Conservation (phyloP, 1,284 basidiomycete species). For the Cystobasidium slooffiae region DNA sequence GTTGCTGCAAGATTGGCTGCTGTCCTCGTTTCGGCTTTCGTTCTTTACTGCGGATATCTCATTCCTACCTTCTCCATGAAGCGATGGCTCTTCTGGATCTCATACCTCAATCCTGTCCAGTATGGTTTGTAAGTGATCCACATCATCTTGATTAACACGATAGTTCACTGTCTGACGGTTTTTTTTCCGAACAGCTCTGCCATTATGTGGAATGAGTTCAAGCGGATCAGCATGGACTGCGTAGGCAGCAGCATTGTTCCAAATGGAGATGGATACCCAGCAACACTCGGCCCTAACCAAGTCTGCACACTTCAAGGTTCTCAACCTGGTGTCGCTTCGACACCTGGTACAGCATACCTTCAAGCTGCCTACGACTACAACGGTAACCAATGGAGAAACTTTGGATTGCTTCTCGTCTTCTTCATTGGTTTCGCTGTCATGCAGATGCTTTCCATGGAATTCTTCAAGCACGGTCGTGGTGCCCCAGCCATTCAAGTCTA, state of each 20-base stretch:
- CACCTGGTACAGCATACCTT: constrained; percentile 57
- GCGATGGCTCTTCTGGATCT: constrained; percentile 81
- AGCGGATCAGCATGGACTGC: constrained; percentile 63
- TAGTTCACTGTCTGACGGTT: too few relatives aligned
- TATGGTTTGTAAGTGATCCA: constrained; percentile 85
- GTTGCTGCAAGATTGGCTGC: constrained; percentile 62
- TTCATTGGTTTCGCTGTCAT: constrained; percentile 55
- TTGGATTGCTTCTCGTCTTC: constrained; percentile 59
- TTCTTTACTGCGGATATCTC: constrained; percentile 56
- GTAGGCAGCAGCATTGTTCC: constrained; percentile 73
- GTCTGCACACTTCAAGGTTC: constrained; percentile 56
- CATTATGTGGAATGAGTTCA: constrained; percentile 51
- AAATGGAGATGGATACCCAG: constrained; percentile 34
- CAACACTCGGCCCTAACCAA: constrained; percentile 44
- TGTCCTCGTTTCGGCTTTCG: constrained; percentile 61
- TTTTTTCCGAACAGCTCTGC: constrained; percentile 23
- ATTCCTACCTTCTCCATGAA: constrained; percentile 72
- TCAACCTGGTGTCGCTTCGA: constrained; percentile 54
- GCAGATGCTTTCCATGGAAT: constrained; percentile 48
- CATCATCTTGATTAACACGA: too few relatives aligned
- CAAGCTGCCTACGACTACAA: constrained; percentile 57
- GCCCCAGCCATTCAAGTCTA: constrained; percentile 54
- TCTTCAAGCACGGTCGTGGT: constrained; percentile 51
- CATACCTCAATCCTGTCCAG: constrained; percentile 66
- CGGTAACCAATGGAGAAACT: constrained; percentile 59